Evolutionary conservation across 2,329 filamentous ascomycete species (phyloP).

Genomic region (Aspergillus awamori): DNA sequence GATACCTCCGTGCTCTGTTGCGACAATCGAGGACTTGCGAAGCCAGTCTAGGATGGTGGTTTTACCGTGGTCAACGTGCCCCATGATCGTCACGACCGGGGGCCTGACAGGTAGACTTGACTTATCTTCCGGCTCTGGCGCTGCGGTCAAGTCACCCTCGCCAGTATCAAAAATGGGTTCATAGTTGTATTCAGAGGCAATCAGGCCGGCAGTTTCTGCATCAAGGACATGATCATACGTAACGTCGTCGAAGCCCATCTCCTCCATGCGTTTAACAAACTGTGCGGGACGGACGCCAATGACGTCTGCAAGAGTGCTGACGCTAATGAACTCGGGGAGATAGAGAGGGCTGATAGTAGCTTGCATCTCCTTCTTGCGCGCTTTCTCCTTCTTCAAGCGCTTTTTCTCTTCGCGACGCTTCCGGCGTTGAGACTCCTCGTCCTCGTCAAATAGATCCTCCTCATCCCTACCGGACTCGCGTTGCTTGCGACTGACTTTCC

Average conservation of each 20-base stretch:
- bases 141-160: slow-evolving; percentile 71
- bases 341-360: slow-evolving; percentile 64
- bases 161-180: slow-evolving; percentile 73
- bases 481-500: slow-evolving; percentile 27
- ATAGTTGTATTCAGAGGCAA: slow-evolving; percentile 90
- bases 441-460: slow-evolving; percentile 43
- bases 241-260: slow-evolving; percentile 88
- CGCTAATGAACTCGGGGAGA: slow-evolving; percentile 87
- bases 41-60: slow-evolving; percentile 94
- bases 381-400: slow-evolving; percentile 47
- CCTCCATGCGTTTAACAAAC: slow-evolving; percentile 74
- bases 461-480: slow-evolving; percentile 27
- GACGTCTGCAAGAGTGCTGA: slow-evolving; percentile 76
- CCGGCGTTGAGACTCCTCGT: slow-evolving; percentile 32
- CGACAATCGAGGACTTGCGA: slow-evolving; percentile 87
- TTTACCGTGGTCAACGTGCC: slow-evolving; percentile 97
- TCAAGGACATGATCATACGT: slow-evolving; percentile 83
- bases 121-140: slow-evolving; percentile 69
- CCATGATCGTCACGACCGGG: slow-evolving; percentile 98
- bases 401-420: slow-evolving; percentile 36
- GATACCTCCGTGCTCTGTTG: slow-evolving; percentile 91
- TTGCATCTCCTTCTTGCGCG: slow-evolving; percentile 43
- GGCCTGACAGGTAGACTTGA: slow-evolving; percentile 72
- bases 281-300: slow-evolving; percentile 70
- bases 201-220: slow-evolving; percentile 83